Evolutionary conservation across 139 green algal species (phyloP), one percentile per base, ranked within the genome.

Genomic region (Edaphochlamys debaryana): DNA sequence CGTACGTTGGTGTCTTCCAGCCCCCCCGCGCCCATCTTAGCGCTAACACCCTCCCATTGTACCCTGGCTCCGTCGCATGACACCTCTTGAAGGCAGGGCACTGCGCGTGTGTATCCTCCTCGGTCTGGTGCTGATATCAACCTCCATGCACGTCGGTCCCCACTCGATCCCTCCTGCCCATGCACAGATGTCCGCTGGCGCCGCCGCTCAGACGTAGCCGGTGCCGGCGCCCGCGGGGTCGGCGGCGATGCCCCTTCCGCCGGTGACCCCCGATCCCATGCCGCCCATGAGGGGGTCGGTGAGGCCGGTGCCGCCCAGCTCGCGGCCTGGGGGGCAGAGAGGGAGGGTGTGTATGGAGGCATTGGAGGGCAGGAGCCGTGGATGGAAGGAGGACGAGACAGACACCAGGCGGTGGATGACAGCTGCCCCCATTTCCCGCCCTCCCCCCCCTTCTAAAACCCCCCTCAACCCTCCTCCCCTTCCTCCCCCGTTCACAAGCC

Each of bases 281-380:
- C 36, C 36, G 8, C 15, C 37, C 20, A 81, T 60, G 15, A 81
- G 42, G 20, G 75, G 60, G 40, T 81, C 75, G 0, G 75, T 9
- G 19, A 81, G 60, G 20, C 75, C 62, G 40, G 60, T 63, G 58
- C 20, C 69, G 40, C 75, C 60, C 60, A 72, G 60, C 8, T 36
- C 29, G 17, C 56, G 75, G 37, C 41, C 17, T 27, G 40, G 40
- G 60, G 60, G 15, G 60, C 41, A 37, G 71, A 37, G 75, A 60
- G 23, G 60, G 75, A 27, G 75, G 60, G 42, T 60, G 60, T 81
- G 75, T 22, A 23, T 32, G 36, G 9, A 29, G 41, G 1, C 19
- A 20, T 22, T 0, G 38, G 38, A 11, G 38, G 38, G 38, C 5
- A 13, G 22, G 67, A 6, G 67, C 25, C 9, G 8, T 3, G 32